Evolutionary conservation across 78 protist species (phyloP), one percentile per base, ranked within the genome.

Genomic region (Dictyostelium brefeldianum): DNA sequence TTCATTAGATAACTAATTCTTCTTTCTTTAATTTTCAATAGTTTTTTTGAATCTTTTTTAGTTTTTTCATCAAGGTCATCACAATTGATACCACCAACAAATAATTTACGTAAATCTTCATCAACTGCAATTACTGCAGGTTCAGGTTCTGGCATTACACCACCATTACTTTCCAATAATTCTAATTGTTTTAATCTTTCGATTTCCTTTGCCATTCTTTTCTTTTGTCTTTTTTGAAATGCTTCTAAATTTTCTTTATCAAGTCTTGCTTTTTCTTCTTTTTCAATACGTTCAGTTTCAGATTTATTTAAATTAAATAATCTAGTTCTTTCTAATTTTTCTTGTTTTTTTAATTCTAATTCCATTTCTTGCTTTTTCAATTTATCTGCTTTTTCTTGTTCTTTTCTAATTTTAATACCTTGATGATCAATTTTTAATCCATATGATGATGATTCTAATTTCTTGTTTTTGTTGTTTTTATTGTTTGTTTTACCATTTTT

Each of bases 71-170:
- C 36, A 5, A 83, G 6, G 20, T 87, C 93, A 18, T 77, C 84
- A 48, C 69, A 77, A 17, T 51, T 48, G 3, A 75, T 46, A 25
- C 93, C 93, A 47, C 85, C 83, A 59, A 87, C 93, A 77, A 87
- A 87, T 22, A 87, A 31, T 57, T 87, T 87, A 29, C 84, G 20
- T 15, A 74, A 20, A 65, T 87, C 90, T 22, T 51, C 91, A 22
- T 59, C 57, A 0, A 46, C 7, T 4, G 0, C n/a, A 25, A 11
- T 18, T 4, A 17, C 51, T 15, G 0, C 10, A 15, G 22, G 10
- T 50, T 54, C 75, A 12, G 43, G 48, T 67, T 67, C 75, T 48
- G 20, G 17, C 20, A 22, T 10, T 20, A 12, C 67, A 53, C 18
- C 59, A 53, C 59, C 59, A 53, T 53, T 53, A 36, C 43, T 36